A percentile compares a stretch with the other conserved stretches of the same genome.
These are phyloP conservation scores for Cercophora samala DNA, from an alignment of 495 filamentous ascomycete genomes.

Conservation along the genomic window DNA sequence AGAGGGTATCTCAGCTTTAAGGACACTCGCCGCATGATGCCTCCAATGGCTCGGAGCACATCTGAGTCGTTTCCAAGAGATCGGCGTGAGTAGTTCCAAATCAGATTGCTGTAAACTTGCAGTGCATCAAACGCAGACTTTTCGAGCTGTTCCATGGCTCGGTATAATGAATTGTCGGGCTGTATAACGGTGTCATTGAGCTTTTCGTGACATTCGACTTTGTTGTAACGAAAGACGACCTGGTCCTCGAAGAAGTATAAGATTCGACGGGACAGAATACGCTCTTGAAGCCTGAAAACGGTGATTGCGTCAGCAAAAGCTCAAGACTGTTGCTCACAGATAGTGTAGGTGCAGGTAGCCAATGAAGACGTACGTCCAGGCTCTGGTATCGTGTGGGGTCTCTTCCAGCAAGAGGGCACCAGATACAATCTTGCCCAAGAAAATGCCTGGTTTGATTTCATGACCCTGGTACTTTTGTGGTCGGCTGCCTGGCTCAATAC, in stretches of 20 bases:
- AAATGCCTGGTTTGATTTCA: background rate
- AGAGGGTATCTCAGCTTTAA: background rate
- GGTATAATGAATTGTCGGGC: too few species aligned
- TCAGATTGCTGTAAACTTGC: background rate
- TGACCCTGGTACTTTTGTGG: too few species aligned
- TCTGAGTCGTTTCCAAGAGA: background rate
- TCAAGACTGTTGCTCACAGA: background rate
- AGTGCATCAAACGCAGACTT: background rate
- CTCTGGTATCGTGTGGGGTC: background rate
- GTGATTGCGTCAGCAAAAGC: background rate
- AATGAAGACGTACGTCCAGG: background rate
- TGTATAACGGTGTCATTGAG: background rate
- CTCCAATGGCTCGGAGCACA: background rate
- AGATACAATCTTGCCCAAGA: background rate
- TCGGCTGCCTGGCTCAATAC: conserved; percentile 7
- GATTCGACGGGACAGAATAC: background rate
- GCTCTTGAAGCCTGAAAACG: background rate
- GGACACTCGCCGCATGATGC: background rate
- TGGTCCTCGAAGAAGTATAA: background rate
- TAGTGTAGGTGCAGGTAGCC: background rate
- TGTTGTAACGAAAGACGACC: background rate
- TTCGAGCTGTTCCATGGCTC: background rate
- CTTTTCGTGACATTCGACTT: background rate
- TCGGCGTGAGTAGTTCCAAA: background rate
- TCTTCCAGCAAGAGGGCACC: background rate